Evolutionary conservation across 768 basidiomycete species (phyloP).

Genomic region (Tricholomella constricta): DNA sequence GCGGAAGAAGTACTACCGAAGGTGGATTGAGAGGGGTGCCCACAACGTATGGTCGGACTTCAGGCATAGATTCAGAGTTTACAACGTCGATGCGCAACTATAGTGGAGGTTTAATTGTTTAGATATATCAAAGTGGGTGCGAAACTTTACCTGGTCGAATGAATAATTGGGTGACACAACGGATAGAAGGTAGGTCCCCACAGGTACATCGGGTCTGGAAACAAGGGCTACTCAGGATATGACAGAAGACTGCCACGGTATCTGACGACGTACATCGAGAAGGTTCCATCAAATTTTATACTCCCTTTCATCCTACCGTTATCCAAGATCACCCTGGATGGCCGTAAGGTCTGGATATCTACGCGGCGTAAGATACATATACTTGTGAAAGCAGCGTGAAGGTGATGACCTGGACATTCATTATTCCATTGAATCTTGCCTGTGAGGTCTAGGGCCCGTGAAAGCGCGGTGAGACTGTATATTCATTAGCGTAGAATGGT

Average conservation of each 20-base stretch:
- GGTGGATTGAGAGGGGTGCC: constrained; percentile 71
- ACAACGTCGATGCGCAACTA: constrained; percentile 73
- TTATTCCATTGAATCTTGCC: constrained; percentile 74
- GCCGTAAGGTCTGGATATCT: constrained; percentile 43
- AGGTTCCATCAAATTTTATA: constrained; percentile 59
- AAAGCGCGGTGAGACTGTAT: constrained; percentile 26
- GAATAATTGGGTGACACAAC: constrained; percentile 64
- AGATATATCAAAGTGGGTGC: background rate
- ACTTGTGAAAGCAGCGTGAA: background rate
- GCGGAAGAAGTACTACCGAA: constrained; percentile 52
- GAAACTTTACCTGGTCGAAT: constrained; percentile 65
- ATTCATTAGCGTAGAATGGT: background rate
- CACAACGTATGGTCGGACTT: constrained; percentile 63
- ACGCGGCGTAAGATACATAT: background rate
- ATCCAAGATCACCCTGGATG: constrained; percentile 62
- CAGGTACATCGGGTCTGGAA: constrained; percentile 65
- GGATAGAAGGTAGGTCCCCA: constrained; percentile 70
- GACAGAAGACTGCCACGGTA: background rate
- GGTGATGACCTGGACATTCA: constrained; percentile 56
- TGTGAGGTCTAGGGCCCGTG: constrained; percentile 52
- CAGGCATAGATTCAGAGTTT: constrained; percentile 36
- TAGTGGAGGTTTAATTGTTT: constrained; percentile 6
- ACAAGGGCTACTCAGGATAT: background rate
- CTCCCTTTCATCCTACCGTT: constrained; percentile 54
- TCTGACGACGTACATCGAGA: constrained; percentile 57